phyloP scores from a whole-genome alignment of 2,329 filamentous ascomycete species.

The Leptographium lundbergii region DNA sequence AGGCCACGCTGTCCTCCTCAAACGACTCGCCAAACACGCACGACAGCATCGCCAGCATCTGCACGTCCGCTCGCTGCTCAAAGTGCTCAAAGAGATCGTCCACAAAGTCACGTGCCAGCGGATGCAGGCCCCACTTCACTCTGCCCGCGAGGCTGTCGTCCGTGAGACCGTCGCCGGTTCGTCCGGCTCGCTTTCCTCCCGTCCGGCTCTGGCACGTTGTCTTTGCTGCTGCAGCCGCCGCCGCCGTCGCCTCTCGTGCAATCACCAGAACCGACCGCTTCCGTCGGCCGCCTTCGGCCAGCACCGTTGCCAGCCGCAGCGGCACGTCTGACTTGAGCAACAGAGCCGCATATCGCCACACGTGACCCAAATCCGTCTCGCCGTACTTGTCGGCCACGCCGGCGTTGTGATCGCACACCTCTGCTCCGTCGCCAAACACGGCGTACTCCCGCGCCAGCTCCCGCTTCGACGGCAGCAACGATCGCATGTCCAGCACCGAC shows the following conservation, averaged over 20 bases:
- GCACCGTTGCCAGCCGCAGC: slow-evolving; percentile 45
- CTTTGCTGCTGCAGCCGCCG: slow-evolving; percentile 11
- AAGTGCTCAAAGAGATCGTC: slow-evolving; percentile 50
- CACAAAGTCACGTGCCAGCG: slow-evolving; percentile 49
- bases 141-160: slow-evolving; percentile 33
- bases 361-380: slow-evolving; percentile 57
- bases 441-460: slow-evolving; percentile 67
- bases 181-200: slow-evolving; percentile 2
- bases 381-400: slow-evolving; percentile 60
- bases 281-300: slow-evolving; percentile 20
- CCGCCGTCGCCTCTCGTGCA: slow-evolving; percentile 46
- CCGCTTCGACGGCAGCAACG: slow-evolving; percentile 65
- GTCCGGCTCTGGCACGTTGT: neutral
- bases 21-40: slow-evolving; percentile 55
- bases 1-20: slow-evolving; percentile 45
- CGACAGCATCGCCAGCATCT: slow-evolving; percentile 61
- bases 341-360: slow-evolving; percentile 73
- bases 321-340: slow-evolving; percentile 67
- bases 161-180: neutral
- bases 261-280: slow-evolving; percentile 55
- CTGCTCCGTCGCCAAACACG: slow-evolving; percentile 71
- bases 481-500: slow-evolving; percentile 56
- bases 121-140: slow-evolving; percentile 57
- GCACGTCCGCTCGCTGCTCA: slow-evolving; percentile 48
- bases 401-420: slow-evolving; percentile 77